Evolutionary conservation across 2,329 filamentous ascomycete species (phyloP).

Genomic region (Ophiostoma montium): DNA sequence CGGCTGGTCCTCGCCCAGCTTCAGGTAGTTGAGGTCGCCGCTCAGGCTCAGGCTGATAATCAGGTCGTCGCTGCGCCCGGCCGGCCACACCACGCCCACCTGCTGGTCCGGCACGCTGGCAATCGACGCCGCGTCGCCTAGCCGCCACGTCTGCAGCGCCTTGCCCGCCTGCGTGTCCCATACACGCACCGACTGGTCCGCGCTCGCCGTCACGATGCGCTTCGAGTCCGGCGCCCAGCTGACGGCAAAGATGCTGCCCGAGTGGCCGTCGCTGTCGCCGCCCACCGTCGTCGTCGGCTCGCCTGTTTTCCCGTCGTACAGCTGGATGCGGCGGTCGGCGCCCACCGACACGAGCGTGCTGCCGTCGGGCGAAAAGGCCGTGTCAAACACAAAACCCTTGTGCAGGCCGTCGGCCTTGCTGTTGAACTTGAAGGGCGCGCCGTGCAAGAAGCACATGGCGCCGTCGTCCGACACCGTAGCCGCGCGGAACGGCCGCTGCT

Average conservation of each 20-base stretch:
- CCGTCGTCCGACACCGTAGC: constrained; percentile 86
- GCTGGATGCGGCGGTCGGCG: constrained; percentile 80
- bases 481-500: constrained; percentile 79
- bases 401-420: constrained; percentile 67
- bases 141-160: constrained; percentile 66
- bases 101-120: constrained; percentile 68
- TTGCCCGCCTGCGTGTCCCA: constrained; percentile 81
- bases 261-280: constrained; percentile 45
- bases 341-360: constrained; percentile 71
- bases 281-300: constrained; percentile 66
- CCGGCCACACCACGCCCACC: constrained; percentile 83
- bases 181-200: constrained; percentile 85
- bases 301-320: constrained; percentile 94
- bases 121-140: constrained; percentile 59
- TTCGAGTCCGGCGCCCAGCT: constrained; percentile 83
- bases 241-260: constrained; percentile 82
- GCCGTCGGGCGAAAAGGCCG: constrained; percentile 84
- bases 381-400: constrained; percentile 76
- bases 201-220: constrained; percentile 78
- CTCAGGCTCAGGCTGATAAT: constrained; percentile 81
- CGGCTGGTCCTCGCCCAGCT: constrained; percentile 55
- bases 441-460: constrained; percentile 82
- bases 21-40: constrained; percentile 82
- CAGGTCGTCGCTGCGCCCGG: constrained; percentile 66
- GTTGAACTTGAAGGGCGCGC: constrained; percentile 91